Conservation (phyloP, 805 yeast genomes). For the Saccharomycopsis sp. region DNA sequence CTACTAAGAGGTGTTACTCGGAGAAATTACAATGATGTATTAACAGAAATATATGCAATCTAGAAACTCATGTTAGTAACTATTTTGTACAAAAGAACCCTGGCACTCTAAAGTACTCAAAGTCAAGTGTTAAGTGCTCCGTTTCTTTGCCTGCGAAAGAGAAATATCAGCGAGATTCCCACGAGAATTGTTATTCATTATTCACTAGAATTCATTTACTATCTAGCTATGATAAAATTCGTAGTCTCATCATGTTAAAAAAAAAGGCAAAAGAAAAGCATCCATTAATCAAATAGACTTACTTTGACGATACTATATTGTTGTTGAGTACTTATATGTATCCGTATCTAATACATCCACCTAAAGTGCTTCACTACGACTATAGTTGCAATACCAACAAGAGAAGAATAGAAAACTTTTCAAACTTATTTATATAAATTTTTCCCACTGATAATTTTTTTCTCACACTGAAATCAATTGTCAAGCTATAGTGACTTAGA, state of each 20-base stretch:
- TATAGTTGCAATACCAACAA: too few relatives aligned
- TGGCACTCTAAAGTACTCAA: too few relatives aligned
- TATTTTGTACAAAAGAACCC: too few relatives aligned
- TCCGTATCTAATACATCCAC: too few relatives aligned
- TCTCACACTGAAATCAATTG: background rate
- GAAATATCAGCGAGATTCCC: slow-evolving; percentile 22
- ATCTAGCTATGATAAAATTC: slow-evolving; percentile 35
- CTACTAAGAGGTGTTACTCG: too few relatives aligned
- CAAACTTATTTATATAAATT: background rate
- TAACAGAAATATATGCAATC: too few relatives aligned
- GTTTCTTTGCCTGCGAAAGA: background rate
- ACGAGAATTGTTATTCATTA: slow-evolving; percentile 27
- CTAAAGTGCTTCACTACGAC: too few relatives aligned
- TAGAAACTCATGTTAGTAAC: too few relatives aligned
- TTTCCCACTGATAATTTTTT: background rate
- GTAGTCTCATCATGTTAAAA: slow-evolving; percentile 21
- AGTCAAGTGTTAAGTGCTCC: too few relatives aligned
- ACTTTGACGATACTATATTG: background rate
- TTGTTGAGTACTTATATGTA: too few relatives aligned
- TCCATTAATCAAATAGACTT: background rate
- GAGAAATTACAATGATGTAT: too few relatives aligned
- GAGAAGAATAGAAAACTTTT: background rate
- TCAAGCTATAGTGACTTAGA: background rate
- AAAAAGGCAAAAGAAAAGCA: background rate
- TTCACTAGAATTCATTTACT: slow-evolving; percentile 34